A percentile compares a stretch with the other conserved stretches of the same genome.
phyloP scores from a whole-genome alignment of 2,329 filamentous ascomycete genomes.

The Diplodia sapinea region DNA sequence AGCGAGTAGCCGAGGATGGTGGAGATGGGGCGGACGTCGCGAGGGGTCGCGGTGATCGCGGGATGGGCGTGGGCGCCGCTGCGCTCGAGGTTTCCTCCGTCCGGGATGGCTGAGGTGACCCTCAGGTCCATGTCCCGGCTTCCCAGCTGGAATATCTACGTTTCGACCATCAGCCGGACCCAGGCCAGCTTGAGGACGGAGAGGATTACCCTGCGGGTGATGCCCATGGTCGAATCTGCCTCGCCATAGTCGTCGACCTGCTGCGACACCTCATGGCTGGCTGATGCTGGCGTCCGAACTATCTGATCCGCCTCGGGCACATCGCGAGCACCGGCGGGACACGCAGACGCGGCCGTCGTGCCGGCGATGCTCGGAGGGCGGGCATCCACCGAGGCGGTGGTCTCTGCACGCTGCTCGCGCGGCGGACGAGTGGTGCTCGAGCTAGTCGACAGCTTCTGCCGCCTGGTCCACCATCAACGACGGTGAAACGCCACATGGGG shows the following conservation, averaged over 20 bases:
- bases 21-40: slow-evolving; percentile 38
- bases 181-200: not conserved
- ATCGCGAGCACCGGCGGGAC: not conserved
- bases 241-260: slow-evolving; percentile 36
- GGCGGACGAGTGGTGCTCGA: not conserved
- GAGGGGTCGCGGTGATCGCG: not conserved
- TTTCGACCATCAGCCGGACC: not conserved
- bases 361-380: not conserved
- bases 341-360: not conserved
- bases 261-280: not conserved
- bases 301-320: not conserved
- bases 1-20: slow-evolving; percentile 41
- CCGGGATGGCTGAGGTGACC: slow-evolving; percentile 46
- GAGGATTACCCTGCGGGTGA: slow-evolving; percentile 37
- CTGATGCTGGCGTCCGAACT: not conserved
- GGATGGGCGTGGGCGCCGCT: not conserved
- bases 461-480: not conserved
- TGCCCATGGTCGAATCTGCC: slow-evolving; percentile 46
- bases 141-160: slow-evolving; percentile 39
- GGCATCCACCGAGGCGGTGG: not conserved
- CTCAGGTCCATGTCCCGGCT: slow-evolving; percentile 40
- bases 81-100: slow-evolving; percentile 37
- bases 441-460: not conserved
- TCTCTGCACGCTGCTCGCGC: not conserved
- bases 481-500: not conserved